Base-by-base conservation (phyloP, 2,329 filamentous ascomycete genomes). In the Saccharata proteae region DNA sequence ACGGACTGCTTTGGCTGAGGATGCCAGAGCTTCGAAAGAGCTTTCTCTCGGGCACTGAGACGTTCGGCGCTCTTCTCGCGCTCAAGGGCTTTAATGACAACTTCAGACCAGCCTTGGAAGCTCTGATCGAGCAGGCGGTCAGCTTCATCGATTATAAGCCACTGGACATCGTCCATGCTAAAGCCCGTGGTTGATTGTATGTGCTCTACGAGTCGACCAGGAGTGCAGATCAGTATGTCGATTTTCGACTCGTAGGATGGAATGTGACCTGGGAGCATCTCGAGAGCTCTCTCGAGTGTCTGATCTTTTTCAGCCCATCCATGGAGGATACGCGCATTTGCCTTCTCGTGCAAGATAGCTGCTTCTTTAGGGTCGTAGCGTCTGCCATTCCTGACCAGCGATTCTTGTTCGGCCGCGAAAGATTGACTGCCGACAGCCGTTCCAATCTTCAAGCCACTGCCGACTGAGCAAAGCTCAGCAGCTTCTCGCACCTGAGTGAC, bases 111-210 rank as follows among this genome's bases (percentile, higher is more conserved):
- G 46, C 88, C 80, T 51, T 94, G 86, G 54, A 90, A 94, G 47
- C 80, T 86, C 52, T 96, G 83, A 25, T 86, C 80, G 5, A 96
- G 69, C 9, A 96, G 63, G 49, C 90, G 84, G 54, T 96, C 88
- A 8, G 88, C 90, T 57, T 96, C 88, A 46, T 96, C 88, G 26
- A 94, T 80, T 3, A 94, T 73, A 0, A 96, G 65, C 85, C 86
- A 96, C 38, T 81, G 73, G 4, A 94, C 64, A 48, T 80, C 69
- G 35, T 80, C 71, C 14, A 96, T 64, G 0, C 67, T 72, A 51
- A 96, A 94, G 0, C 84, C 85, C 3, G 74, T 72, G 0, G 88
- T 96, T 37, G 77, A 76, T 40, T 79, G 77, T 30, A 94, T 69
- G 54, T 96, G 88, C 45, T 96, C 88, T 4, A 96, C 84, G 1